These are phyloP conservation scores for Annulohypoxylon truncatum DNA, from an alignment of 2,329 filamentous ascomycete species.

Conservation along the genomic window DNA sequence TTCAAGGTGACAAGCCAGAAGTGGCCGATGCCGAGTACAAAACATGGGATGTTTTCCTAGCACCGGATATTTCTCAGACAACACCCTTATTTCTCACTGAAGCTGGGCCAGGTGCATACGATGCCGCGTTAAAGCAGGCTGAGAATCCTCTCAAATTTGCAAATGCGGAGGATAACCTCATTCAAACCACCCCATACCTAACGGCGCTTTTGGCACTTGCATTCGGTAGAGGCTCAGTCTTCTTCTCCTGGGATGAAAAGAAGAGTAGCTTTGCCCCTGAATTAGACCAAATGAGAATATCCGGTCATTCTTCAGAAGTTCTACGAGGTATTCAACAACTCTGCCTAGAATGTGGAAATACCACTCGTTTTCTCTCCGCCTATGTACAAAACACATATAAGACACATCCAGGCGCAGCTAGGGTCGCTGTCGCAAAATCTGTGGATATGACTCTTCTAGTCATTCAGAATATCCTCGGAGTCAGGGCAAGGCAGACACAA, in stretches of 20 bases:
- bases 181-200: constrained; percentile 63
- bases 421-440: constrained; percentile 64
- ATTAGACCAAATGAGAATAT: constrained; percentile 61
- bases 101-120: constrained; percentile 72
- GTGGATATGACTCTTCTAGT: constrained; percentile 61
- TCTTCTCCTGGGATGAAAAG: constrained; percentile 72
- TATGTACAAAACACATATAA: constrained; percentile 62
- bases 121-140: constrained; percentile 65
- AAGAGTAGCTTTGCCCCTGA: constrained; percentile 64
- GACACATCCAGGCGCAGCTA: constrained; percentile 57
- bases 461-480: constrained; percentile 62
- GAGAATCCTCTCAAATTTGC: constrained; percentile 55
- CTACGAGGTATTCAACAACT: constrained; percentile 60
- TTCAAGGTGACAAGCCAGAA: constrained; percentile 51
- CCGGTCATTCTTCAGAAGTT: constrained; percentile 65
- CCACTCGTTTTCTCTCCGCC: constrained; percentile 58
- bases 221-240: constrained; percentile 76
- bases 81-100: constrained; percentile 73
- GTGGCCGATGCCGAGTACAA: constrained; percentile 59
- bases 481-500: constrained; percentile 54
- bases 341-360: constrained; percentile 62
- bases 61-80: constrained; percentile 53
- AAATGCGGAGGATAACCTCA: constrained; percentile 55
- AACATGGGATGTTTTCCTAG: constrained; percentile 77
- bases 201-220: constrained; percentile 73